Conservation (phyloP, 2,329 filamentous ascomycete genomes). For the Lojkania enalia region DNA sequence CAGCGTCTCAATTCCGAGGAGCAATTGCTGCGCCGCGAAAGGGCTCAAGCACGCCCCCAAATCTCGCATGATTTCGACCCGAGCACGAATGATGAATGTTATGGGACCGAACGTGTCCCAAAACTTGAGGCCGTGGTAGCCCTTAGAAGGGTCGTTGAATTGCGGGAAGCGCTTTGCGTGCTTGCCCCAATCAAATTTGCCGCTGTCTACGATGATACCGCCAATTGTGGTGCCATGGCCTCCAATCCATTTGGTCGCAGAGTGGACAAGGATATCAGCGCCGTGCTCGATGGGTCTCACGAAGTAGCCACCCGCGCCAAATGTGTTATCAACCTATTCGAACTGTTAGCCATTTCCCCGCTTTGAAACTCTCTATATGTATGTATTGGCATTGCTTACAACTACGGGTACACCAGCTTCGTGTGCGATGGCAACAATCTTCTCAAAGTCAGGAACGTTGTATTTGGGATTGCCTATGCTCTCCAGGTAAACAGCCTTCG, state of each 20-base stretch:
- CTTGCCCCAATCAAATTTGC: constrained; percentile 93
- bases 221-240: constrained; percentile 92
- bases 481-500: constrained; percentile 90
- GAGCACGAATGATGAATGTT: constrained; percentile 80
- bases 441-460: constrained; percentile 89
- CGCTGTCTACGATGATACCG: constrained; percentile 82
- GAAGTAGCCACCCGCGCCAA: constrained; percentile 90
- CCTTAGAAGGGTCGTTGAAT: constrained; percentile 83
- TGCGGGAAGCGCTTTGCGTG: constrained; percentile 85
- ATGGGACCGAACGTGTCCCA: constrained; percentile 87
- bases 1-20: constrained; percentile 88
- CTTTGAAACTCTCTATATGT: background rate
- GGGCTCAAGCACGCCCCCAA: constrained; percentile 82
- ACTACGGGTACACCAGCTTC: constrained; percentile 62
- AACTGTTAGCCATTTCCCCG: constrained; percentile 54
- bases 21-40: constrained; percentile 88
- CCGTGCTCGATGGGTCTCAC: constrained; percentile 84
- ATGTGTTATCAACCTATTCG: constrained; percentile 73
- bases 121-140: constrained; percentile 93
- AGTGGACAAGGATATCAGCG: constrained; percentile 92
- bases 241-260: constrained; percentile 95
- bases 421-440: constrained; percentile 79
- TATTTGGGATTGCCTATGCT: constrained; percentile 92
- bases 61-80: constrained; percentile 89
- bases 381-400: constrained; percentile 37